Base-by-base conservation (phyloP, 176 grass and related monocot species). In the Pontederia paniculata region DNA sequence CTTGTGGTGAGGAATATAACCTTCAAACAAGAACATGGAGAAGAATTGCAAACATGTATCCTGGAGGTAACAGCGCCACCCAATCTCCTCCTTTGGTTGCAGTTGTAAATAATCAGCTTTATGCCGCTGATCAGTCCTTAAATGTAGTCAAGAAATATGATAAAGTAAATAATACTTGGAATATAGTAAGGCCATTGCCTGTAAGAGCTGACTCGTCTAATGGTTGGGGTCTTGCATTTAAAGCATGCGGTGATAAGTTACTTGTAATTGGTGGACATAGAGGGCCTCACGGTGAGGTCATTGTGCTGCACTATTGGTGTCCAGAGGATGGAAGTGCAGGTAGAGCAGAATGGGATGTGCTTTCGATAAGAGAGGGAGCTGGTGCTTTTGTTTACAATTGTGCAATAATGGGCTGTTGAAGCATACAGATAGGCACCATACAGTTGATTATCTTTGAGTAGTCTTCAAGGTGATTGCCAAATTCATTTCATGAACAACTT, bases 101-200 rank as follows among this genome's bases (percentile, higher is more conserved):
- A 9, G 76, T 95, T 68, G 85, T 95, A 63, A 95, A 95, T 79
- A 83, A 86, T 74, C 84, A 95, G 81, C 89, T 95, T 45, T 95
- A 89, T 21, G 76, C 85, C 0, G 85, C 85, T 52, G 84, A 95
- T 57, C 85, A 86, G 74, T 74, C 71, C 5, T 67, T 47, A 4
- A 95, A 89, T 45, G 78, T 80, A 22, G 89, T 95, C 10, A 95
- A 95, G 73, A 95, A 95, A 74, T 95, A 95, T 37, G 78, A 95
- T 58, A 95, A 95, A 67, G 67, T 31, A 70, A 83, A 78, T 55
- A 95, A 95, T 70, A 75, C 66, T 45, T 95, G 89, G 89, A 79
- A 83, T 65, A 78, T 85, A 50, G 73, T 86, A 76, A 86, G 81
- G 57, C 73, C 63, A 11, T 75, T 95, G 67, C 89, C 89, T 23